phyloP scores from a whole-genome alignment of 495 filamentous ascomycete species.

The Trichoderma parareesei region DNA sequence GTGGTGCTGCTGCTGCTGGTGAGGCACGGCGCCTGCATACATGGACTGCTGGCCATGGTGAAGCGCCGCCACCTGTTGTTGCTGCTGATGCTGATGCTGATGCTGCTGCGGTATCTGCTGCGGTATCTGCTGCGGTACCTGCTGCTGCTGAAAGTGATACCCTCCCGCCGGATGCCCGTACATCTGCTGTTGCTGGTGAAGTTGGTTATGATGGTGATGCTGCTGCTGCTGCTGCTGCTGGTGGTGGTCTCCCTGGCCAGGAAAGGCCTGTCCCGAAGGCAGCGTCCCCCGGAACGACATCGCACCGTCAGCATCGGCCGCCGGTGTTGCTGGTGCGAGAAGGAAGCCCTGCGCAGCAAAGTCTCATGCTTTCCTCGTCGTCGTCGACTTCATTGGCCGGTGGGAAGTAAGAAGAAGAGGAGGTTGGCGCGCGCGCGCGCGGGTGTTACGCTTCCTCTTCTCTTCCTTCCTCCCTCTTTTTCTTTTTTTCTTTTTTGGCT shows the following conservation, averaged over 20 bases:
- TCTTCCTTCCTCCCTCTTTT: too few species aligned
- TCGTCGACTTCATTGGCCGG: slow-evolving; percentile 3
- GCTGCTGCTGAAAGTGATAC: neutral
- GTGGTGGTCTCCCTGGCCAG: neutral
- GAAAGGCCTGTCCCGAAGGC: slow-evolving; percentile 10
- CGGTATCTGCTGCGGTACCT: neutral
- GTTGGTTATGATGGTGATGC: neutral
- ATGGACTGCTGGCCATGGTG: slow-evolving; percentile 6
- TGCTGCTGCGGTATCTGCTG: slow-evolving; percentile 10
- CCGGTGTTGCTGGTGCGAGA: neutral
- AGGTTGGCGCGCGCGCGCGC: too few species aligned
- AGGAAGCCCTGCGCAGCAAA: neutral
- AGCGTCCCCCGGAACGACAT: slow-evolving; percentile 9
- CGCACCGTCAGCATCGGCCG: slow-evolving; percentile 5
- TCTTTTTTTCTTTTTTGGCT: too few species aligned
- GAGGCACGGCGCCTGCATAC: neutral
- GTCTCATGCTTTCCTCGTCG: slow-evolving; percentile 5
- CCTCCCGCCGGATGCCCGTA: neutral
- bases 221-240: slow-evolving; percentile 5
- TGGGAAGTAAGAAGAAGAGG: neutral
- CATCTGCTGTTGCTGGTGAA: neutral
- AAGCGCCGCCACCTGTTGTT: neutral
- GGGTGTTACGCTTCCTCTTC: too few species aligned
- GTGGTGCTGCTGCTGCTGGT: slow-evolving; percentile 12
- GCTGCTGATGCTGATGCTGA: slow-evolving; percentile 6